phyloP scores from a whole-genome alignment of 2,329 filamentous ascomycete genomes.

The Apiospora koreana region DNA sequence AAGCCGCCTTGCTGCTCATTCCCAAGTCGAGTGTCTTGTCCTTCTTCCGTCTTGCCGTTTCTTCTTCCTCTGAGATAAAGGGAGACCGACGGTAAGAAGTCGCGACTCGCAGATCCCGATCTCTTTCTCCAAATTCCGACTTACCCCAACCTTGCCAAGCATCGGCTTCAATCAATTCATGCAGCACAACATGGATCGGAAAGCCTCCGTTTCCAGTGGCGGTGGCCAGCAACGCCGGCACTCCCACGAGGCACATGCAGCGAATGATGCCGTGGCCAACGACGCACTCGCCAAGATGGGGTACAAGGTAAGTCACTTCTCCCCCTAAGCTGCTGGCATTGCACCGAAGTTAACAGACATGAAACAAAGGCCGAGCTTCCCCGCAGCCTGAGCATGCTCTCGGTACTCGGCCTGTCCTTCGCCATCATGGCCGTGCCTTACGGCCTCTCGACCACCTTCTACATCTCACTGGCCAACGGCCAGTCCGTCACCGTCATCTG shows the following conservation, averaged over 20 bases:
- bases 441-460: conserved; percentile 67
- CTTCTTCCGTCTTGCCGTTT: not conserved
- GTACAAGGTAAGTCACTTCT: conserved; percentile 47
- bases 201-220: conserved; percentile 7
- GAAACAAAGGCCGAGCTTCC: conserved; percentile 56
- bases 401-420: conserved; percentile 67
- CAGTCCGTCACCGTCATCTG: conserved; percentile 69
- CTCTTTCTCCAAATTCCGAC: not conserved
- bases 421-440: conserved; percentile 75
- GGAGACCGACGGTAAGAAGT: not conserved
- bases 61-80: not conserved
- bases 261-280: conserved; percentile 44
- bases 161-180: not conserved
- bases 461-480: conserved; percentile 68
- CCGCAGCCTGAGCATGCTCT: conserved; percentile 66
- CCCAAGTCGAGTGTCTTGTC: not conserved
- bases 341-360: not conserved
- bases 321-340: not conserved
- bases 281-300: conserved; percentile 66
- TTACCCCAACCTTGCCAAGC: not conserved
- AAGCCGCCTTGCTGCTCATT: not conserved
- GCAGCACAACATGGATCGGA: conserved; percentile 2
- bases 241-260: conserved; percentile 14
- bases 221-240: not conserved
- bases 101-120: not conserved